These are phyloP conservation scores for Penicillium sp. DNA, from an alignment of 2,329 filamentous ascomycete species.

Conservation along the genomic window DNA sequence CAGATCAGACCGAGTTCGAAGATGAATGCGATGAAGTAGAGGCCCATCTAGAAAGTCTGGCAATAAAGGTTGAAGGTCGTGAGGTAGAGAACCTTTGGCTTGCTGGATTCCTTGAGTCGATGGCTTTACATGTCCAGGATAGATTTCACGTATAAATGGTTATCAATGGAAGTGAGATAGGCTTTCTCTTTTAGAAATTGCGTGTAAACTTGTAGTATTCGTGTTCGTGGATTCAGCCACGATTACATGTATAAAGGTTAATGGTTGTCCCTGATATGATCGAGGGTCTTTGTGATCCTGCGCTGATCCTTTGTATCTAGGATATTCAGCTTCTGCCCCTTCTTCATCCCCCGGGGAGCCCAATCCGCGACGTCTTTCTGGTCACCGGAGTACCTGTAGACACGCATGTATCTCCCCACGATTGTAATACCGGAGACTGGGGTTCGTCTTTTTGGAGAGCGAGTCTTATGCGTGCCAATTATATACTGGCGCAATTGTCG, in stretches of 20 bases:
- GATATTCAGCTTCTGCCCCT: no score
- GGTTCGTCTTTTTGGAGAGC: no score
- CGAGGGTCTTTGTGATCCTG: not conserved
- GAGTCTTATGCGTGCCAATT: no score
- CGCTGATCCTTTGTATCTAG: no score
- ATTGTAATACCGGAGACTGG: no score
- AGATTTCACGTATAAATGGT: not conserved
- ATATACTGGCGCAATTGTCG: no score
- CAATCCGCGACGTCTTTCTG: not conserved
- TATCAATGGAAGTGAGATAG: not conserved
- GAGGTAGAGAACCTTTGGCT: not conserved
- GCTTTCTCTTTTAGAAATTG: not conserved
- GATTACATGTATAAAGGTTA: not conserved
- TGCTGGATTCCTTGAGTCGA: not conserved
- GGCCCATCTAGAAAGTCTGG: not conserved
- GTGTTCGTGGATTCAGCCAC: not conserved
- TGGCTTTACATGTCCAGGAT: not conserved
- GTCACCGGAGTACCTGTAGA: not conserved
- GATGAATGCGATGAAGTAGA: not conserved
- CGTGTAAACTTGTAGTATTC: not conserved
- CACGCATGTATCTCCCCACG: not conserved
- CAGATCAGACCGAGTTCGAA: not conserved
- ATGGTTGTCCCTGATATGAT: not conserved
- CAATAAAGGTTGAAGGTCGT: not conserved
- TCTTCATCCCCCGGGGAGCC: not conserved